Conservation (phyloP, 2,329 filamentous ascomycete genomes). For the Remersonia thermophila region DNA sequence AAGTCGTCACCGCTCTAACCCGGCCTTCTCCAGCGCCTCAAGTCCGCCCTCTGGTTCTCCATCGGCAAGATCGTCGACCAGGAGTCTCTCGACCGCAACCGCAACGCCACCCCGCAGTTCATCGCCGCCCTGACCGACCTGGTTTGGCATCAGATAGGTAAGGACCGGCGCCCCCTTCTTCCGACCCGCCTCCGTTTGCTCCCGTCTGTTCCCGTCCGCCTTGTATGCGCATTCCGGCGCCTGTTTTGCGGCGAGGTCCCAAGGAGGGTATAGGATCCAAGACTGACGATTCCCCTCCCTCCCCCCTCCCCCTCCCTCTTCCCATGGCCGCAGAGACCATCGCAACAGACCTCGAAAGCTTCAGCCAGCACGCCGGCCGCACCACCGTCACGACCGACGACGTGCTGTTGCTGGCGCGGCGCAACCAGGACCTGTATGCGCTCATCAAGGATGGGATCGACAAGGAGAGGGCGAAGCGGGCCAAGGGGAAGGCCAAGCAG, state of each 20-base stretch:
- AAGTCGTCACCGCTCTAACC: background rate
- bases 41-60: conserved; percentile 72
- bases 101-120: conserved; percentile 86
- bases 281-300: no score
- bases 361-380: conserved; percentile 64
- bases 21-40: conserved; percentile 49
- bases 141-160: conserved; percentile 79
- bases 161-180: no score
- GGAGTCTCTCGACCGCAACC: conserved; percentile 57
- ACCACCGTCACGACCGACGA: conserved; percentile 73
- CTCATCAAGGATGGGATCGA: conserved; percentile 63
- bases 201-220: no score
- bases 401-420: conserved; percentile 72
- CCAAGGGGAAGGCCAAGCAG: conserved; percentile 25
- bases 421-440: conserved; percentile 72
- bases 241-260: no score
- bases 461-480: conserved; percentile 34
- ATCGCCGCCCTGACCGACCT: conserved; percentile 78
- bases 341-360: conserved; percentile 43
- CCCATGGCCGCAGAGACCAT: conserved; percentile 43
- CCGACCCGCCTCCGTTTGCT: no score
- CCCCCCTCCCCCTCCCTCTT: background rate
- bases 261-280: no score
- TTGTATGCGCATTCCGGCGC: no score
- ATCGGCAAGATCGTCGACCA: conserved; percentile 84